Evolutionary conservation across 2,329 filamentous ascomycete genomes (phyloP).

Genomic region (Reticulascus tulasneorum): DNA sequence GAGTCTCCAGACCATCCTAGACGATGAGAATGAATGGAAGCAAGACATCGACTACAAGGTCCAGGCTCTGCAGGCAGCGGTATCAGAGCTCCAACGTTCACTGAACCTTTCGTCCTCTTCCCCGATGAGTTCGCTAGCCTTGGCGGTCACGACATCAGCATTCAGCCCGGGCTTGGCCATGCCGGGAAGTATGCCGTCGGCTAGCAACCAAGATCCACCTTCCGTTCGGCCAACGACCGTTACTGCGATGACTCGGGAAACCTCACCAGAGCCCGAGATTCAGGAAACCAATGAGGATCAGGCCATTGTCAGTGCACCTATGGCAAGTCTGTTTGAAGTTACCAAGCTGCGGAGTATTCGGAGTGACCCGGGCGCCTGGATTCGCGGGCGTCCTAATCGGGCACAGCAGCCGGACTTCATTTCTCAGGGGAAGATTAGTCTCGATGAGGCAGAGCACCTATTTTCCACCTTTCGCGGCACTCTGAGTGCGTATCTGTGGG

Average conservation of each 20-base stretch:
- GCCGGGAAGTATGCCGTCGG: too few species aligned
- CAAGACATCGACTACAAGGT: conserved; percentile 23
- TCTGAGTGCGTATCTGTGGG: conserved; percentile 28
- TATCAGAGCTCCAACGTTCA: conserved; percentile 20
- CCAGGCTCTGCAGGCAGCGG: conserved; percentile 19
- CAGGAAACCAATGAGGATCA: conserved; percentile 19
- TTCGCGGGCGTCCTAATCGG: conserved; percentile 7
- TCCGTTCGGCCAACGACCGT: conserved; percentile 16
- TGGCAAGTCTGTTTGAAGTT: conserved; percentile 28
- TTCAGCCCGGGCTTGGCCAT: too few species aligned
- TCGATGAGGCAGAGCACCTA: conserved; percentile 22
- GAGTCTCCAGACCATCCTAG: conserved; percentile 51
- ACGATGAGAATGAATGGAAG: conserved; percentile 46
- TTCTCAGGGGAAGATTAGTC: conserved; percentile 20
- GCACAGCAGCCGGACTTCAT: conserved; percentile 23
- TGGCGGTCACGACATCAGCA: too few species aligned
- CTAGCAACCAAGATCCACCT: too few species aligned
- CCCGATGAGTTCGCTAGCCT: too few species aligned
- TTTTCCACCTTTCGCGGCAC: conserved; percentile 23
- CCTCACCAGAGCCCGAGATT: conserved; percentile 20
- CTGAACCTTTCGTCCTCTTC: conserved; percentile 17
- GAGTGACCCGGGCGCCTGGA: conserved; percentile 21
- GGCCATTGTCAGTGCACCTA: conserved; percentile 25
- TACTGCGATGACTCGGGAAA: conserved; percentile 28
- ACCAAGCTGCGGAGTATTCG: conserved; percentile 28